These are phyloP conservation scores for Cercophora scortea DNA, from an alignment of 495 filamentous ascomycete genomes.

Conservation along the genomic window DNA sequence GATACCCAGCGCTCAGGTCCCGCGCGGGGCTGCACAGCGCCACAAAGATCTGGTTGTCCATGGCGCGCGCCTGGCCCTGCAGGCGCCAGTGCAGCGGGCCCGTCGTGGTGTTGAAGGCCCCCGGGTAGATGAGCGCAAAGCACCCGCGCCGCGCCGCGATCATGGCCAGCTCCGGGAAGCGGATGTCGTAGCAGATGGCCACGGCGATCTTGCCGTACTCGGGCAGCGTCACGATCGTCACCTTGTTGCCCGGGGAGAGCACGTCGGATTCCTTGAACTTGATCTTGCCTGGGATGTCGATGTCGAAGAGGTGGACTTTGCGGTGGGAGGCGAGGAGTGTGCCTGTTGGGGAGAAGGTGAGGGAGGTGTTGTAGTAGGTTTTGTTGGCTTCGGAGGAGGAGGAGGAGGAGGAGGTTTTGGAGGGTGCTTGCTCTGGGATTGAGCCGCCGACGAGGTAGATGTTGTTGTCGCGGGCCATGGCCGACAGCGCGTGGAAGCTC, in stretches of 20 bases:
- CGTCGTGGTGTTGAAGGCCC: slow-evolving; percentile 91
- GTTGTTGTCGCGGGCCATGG: slow-evolving; percentile 66
- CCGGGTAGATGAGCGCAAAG: slow-evolving; percentile 85
- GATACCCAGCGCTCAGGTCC: slow-evolving; percentile 68
- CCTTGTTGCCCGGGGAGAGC: slow-evolving; percentile 68
- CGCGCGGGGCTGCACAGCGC: slow-evolving; percentile 86
- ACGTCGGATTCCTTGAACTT: slow-evolving; percentile 86
- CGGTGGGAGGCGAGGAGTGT: slow-evolving; percentile 76
- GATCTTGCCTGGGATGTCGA: slow-evolving; percentile 93
- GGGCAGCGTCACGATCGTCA: slow-evolving; percentile 76
- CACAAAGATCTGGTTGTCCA: slow-evolving; percentile 95
- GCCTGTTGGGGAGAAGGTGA: slow-evolving; percentile 74
- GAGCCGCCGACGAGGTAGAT: slow-evolving; percentile 84
- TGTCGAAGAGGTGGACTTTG: slow-evolving; percentile 98
- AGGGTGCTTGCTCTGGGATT: slow-evolving; percentile 67
- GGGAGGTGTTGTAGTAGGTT: slow-evolving; percentile 85
- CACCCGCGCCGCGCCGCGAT: slow-evolving; percentile 68
- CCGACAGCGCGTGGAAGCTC: slow-evolving; percentile 74
- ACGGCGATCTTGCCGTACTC: slow-evolving; percentile 80
- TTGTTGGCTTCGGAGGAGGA: background rate
- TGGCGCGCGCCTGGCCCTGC: slow-evolving; percentile 70
- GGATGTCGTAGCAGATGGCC: slow-evolving; percentile 94
- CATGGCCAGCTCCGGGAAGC: slow-evolving; percentile 90
- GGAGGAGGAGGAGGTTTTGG: background rate
- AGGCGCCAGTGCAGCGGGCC: slow-evolving; percentile 88